These are phyloP conservation scores for Trichosanthes cucumerina DNA, from an alignment of 306 rosid species.

Conservation along the genomic window DNA sequence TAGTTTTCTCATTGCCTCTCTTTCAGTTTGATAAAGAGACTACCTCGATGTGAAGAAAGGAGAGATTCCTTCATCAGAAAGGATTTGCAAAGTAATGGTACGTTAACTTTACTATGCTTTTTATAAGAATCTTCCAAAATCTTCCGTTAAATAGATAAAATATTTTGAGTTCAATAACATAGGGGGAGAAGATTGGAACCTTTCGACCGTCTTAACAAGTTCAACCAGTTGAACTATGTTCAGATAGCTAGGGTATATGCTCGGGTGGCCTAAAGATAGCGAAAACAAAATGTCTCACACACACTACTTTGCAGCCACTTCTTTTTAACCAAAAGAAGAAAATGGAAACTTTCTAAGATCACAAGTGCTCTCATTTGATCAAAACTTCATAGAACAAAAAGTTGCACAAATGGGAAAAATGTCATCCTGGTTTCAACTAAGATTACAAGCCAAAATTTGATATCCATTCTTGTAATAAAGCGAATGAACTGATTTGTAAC, in stretches of 20 bases:
- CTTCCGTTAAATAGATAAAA: no score
- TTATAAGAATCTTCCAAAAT: background rate
- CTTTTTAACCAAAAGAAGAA: background rate
- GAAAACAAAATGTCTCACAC: background rate
- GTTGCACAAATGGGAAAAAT: background rate
- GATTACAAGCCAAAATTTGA: slow-evolving; percentile 11
- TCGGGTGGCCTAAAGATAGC: background rate
- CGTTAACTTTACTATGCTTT: background rate
- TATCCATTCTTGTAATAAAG: background rate
- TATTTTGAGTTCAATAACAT: no score
- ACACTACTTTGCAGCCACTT: background rate
- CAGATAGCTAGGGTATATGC: no score
- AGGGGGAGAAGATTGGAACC: no score
- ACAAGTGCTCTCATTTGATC: background rate
- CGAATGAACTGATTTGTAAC: slow-evolving; percentile 15
- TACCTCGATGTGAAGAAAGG: background rate
- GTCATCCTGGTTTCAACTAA: background rate
- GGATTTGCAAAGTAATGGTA: background rate
- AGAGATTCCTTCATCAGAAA: background rate
- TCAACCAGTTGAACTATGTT: background rate
- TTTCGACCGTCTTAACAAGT: no score
- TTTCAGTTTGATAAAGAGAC: background rate
- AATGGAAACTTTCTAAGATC: background rate
- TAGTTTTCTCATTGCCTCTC: background rate
- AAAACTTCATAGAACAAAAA: background rate